These are phyloP conservation scores for Davidsoniella eucalypti DNA, from an alignment of 2,329 filamentous ascomycete genomes.

Conservation along the genomic window DNA sequence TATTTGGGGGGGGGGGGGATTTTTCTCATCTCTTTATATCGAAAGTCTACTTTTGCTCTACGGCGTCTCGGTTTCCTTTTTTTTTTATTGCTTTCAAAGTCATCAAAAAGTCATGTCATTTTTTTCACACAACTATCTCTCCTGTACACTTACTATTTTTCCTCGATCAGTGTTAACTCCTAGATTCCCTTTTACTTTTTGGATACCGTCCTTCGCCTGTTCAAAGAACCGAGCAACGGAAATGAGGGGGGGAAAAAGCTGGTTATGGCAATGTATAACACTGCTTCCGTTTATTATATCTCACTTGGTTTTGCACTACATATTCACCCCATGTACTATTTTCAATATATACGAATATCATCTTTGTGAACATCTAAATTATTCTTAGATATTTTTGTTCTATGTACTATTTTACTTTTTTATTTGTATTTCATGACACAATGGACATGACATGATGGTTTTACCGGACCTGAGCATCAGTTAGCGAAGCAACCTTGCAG, in stretches of 20 bases:
- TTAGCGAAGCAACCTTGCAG: constrained; percentile 70
- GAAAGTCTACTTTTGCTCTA: not conserved
- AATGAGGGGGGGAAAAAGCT: too few species aligned
- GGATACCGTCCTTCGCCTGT: not conserved
- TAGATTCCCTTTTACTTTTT: not conserved
- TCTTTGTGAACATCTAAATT: too few species aligned
- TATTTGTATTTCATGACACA: not conserved
- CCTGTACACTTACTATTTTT: not conserved
- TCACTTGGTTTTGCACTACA: not conserved
- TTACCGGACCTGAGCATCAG: constrained; percentile 70
- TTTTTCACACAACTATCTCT: too few species aligned
- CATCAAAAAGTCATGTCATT: constrained; percentile 1
- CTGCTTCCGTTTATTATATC: too few species aligned
- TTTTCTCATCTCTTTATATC: not conserved
- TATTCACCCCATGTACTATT: not conserved
- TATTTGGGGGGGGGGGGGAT: not conserved
- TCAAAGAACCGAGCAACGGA: too few species aligned
- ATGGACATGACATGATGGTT: not conserved
- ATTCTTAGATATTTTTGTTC: not conserved
- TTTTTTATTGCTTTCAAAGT: not conserved
- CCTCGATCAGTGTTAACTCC: not conserved
- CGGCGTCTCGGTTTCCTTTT: constrained; percentile 2
- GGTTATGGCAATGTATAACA: too few species aligned
- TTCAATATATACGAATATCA: not conserved
- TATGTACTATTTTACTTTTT: constrained; percentile 2